Evolutionary conservation across 345 rosid species (phyloP).

Genomic region (Bretschneidera sinensis): DNA sequence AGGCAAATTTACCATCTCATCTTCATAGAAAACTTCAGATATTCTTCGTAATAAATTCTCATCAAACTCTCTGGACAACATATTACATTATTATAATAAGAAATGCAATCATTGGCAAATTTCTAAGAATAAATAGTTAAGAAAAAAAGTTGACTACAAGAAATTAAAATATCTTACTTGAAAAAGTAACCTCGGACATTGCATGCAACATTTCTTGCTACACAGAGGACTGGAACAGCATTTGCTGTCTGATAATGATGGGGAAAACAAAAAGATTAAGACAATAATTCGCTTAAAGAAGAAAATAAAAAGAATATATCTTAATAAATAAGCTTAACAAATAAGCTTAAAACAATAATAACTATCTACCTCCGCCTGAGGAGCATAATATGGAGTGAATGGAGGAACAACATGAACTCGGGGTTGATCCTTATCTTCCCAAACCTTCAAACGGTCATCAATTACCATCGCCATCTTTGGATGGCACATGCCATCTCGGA

Average conservation of each 20-base stretch:
- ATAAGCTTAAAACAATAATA: slow-evolving; percentile 18
- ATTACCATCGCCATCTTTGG: slow-evolving; percentile 99
- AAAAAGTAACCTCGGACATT: slow-evolving; percentile 94
- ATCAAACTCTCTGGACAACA: slow-evolving; percentile 84
- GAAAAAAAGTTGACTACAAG: neutral
- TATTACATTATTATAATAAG: slow-evolving; percentile 10
- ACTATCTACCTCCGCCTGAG: slow-evolving; percentile 84
- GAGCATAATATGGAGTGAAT: slow-evolving; percentile 92
- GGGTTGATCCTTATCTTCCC: slow-evolving; percentile 99
- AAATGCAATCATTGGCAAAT: slow-evolving; percentile 8
- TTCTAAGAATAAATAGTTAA: slow-evolving; percentile 4
- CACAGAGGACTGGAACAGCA: slow-evolving; percentile 85
- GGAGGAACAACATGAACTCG: slow-evolving; percentile 96
- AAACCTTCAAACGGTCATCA: slow-evolving; percentile 93
- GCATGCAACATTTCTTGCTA: slow-evolving; percentile 99
- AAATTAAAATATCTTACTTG: slow-evolving; percentile 56
- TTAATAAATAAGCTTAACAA: neutral
- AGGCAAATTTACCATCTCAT: slow-evolving; percentile 71
- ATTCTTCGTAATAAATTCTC: slow-evolving; percentile 71
- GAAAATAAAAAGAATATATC: slow-evolving; percentile 1
- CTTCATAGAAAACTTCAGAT: slow-evolving; percentile 81
- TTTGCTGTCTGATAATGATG: slow-evolving; percentile 55
- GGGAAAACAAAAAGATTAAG: slow-evolving; percentile 12
- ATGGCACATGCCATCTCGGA: slow-evolving; percentile 82
- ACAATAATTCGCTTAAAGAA: slow-evolving; percentile 11